These are phyloP conservation scores for Bipolaris cookei DNA, from an alignment of 2,329 filamentous ascomycete genomes.

Conservation along the genomic window DNA sequence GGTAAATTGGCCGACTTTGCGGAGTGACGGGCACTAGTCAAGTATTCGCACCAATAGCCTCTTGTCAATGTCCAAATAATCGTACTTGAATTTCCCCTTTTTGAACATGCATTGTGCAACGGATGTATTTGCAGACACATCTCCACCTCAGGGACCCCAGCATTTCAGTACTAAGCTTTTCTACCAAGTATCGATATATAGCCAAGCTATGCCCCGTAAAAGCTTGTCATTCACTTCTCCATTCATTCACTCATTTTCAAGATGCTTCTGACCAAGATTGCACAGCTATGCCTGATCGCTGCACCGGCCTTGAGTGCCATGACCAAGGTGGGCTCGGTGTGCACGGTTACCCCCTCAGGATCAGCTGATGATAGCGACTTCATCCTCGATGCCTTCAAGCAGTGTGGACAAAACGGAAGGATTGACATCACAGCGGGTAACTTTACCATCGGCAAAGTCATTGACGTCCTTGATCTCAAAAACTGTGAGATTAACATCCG, in stretches of 20 bases:
- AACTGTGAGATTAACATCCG: constrained; percentile 39
- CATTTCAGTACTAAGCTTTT: constrained; percentile 19
- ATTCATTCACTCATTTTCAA: background rate
- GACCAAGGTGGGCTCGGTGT: constrained; percentile 32
- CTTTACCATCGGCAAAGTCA: constrained; percentile 38
- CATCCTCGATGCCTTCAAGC: constrained; percentile 39
- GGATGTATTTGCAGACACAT: background rate
- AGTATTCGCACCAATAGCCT: constrained; percentile 13
- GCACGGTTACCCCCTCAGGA: constrained; percentile 32
- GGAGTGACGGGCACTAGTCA: background rate
- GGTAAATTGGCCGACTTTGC: background rate
- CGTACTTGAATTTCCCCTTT: background rate
- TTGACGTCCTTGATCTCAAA: constrained; percentile 33
- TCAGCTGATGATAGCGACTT: constrained; percentile 30
- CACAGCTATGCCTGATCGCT: constrained; percentile 17
- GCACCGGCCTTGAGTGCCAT: constrained; percentile 25
- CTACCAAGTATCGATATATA: constrained; percentile 19
- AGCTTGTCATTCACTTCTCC: constrained; percentile 1
- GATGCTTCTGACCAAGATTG: constrained; percentile 17
- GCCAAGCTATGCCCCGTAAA: background rate
- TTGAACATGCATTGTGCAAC: background rate
- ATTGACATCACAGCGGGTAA: constrained; percentile 33
- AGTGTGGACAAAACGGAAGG: constrained; percentile 36
- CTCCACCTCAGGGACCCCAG: background rate
- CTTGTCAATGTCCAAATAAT: background rate